Percentiles rank a stretch among this genome's conserved stretches.
These are phyloP conservation scores for Fusarium palustre DNA, from an alignment of 2,329 filamentous ascomycete genomes.

Conservation along the genomic window DNA sequence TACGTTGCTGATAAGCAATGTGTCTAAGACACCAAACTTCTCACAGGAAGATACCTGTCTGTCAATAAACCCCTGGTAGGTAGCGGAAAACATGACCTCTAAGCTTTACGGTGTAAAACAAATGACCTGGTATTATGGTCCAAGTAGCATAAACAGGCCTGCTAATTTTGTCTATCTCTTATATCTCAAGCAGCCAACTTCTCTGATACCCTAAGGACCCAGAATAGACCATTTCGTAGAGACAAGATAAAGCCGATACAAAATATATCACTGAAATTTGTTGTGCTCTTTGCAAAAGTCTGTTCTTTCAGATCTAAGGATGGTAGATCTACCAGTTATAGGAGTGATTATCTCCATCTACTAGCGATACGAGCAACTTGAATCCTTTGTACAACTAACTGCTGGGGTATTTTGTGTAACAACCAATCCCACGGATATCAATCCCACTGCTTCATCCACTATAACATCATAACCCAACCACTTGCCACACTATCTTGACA, in stretches of 20 bases:
- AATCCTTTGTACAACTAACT: conserved; percentile 36
- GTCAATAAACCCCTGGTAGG: no score
- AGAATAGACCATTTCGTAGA: not conserved
- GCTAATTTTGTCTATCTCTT: not conserved
- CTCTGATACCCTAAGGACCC: not conserved
- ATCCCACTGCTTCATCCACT: conserved; percentile 11
- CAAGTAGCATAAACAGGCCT: not conserved
- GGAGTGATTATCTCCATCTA: conserved; percentile 29
- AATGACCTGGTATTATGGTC: no score
- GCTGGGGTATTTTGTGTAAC: conserved; percentile 40
- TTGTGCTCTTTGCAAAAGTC: conserved; percentile 3
- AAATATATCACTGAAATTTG: not conserved
- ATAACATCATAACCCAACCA: conserved; percentile 23
- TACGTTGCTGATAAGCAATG: not conserved
- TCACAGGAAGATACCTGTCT: no score
- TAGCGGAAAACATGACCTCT: no score
- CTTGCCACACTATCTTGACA: not conserved
- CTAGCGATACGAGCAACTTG: conserved; percentile 31
- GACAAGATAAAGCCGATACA: not conserved
- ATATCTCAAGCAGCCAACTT: not conserved
- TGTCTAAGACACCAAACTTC: not conserved
- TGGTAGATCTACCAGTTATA: conserved; percentile 29
- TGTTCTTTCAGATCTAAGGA: conserved; percentile 18
- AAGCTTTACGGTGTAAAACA: no score
- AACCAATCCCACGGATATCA: conserved; percentile 31